Base-by-base conservation (phyloP, 129 eudicot species). In the Chrysanthemum lavandulifolium region DNA sequence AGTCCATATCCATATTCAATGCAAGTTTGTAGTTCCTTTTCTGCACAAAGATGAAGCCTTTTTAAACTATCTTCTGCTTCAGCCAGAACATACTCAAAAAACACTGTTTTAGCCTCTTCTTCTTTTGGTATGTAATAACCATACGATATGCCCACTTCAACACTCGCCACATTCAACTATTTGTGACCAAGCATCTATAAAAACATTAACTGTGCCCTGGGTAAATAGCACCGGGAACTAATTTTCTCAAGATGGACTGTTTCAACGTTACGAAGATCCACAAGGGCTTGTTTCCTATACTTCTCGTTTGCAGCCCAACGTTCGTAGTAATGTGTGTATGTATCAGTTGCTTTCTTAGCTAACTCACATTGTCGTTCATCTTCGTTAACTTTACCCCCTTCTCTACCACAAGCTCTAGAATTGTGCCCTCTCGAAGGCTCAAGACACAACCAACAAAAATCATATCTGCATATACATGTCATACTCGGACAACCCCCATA, bases 401-500 rank as follows among this genome's bases (percentile, higher is more conserved):
- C 58, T 4, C 65, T 21, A 15, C 71, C 70, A 65, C 82, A 77
- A 7, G 74, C 74, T 47, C 55, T 56, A 0, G 1, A 4, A 27
- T 58, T 36, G 21, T 84, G 85, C 0, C 50, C 71, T 1, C 6
- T n/a, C 12, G n/a, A 84, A 0, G 67, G 68, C 0, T 73, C 85
- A 18, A 81, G 81, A 43, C 88, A 84, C 9, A 84, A 25, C 90
- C 90, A 85, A 65, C 90, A 85, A 57, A n/a, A 85, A 11, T 85
- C 82, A 61, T 67, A 79, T 0, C 69, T 23, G 59, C 90, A 85
- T 12, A 67, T 65, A 61, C 86, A 85, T 10, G 90, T 82, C 84
- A 85, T 82, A 63, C 82, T 84, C 84, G 71, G 82, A 78, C 90
- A 85, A 8, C 90, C 90, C n/a, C 76, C 73, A 68, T 85, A 79